Evolutionary conservation across 495 filamentous ascomycete species (phyloP).

Genomic region (Hyphodiscus hymeniophilus): DNA sequence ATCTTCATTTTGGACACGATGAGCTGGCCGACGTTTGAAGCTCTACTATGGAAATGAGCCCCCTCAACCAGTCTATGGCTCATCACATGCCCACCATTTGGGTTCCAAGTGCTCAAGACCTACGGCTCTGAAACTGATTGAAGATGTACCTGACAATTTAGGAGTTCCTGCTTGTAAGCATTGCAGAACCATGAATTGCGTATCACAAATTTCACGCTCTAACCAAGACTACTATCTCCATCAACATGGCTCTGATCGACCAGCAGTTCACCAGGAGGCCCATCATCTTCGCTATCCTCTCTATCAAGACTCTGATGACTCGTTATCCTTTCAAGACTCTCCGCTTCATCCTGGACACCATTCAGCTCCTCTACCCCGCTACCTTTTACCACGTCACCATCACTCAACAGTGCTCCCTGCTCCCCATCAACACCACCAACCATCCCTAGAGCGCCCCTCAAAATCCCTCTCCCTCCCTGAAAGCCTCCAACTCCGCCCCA

Average conservation of each 20-base stretch:
- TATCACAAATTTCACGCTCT: background rate
- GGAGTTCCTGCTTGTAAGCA: too few relatives aligned
- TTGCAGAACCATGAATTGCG: too few relatives aligned
- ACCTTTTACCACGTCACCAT: background rate
- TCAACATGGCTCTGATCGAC: conserved; percentile 9
- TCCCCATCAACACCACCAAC: background rate
- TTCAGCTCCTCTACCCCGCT: conserved; percentile 1
- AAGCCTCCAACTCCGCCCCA: conserved; percentile 80
- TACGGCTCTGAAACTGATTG: too few relatives aligned
- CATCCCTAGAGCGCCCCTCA: conserved; percentile 34
- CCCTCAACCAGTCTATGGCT: too few relatives aligned
- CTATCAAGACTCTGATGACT: conserved; percentile 3
- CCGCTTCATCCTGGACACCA: background rate
- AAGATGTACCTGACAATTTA: too few relatives aligned
- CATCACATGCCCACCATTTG: too few relatives aligned
- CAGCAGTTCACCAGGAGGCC: conserved; percentile 16
- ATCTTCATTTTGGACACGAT: too few relatives aligned
- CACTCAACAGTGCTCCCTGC: background rate
- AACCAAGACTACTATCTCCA: background rate
- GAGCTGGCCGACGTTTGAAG: too few relatives aligned
- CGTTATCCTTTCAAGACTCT: background rate
- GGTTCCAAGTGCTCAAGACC: too few relatives aligned
- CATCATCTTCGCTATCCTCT: conserved; percentile 20
- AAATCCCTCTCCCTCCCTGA: conserved; percentile 59
- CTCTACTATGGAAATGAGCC: too few relatives aligned